A percentile compares a stretch with the other conserved stretches of the same genome.
Evolutionary conservation across 1,284 basidiomycete species (phyloP).

Genomic region (Austropuccinia psidii): DNA sequence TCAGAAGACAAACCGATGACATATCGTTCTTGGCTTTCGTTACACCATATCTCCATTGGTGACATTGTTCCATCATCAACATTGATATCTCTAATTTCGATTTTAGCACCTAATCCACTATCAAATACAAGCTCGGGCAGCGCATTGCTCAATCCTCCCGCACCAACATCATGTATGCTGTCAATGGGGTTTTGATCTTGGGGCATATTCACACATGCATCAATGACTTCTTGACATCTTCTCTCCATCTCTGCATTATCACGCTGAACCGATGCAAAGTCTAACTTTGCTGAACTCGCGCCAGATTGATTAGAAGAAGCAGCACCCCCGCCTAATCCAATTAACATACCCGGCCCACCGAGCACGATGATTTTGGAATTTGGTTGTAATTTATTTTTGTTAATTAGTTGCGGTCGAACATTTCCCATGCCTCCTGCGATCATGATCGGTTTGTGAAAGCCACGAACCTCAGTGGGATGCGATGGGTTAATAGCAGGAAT

Average conservation of each 20-base stretch:
- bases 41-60: conserved; percentile 99
- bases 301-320: conserved; percentile 87
- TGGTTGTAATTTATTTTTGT: conserved; percentile 64
- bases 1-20: conserved; percentile 62
- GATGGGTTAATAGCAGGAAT: conserved; percentile 66
- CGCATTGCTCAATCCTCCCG: conserved; percentile 92
- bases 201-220: conserved; percentile 67
- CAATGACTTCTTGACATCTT: conserved; percentile 93
- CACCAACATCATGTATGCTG: conserved; percentile 96
- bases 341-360: conserved; percentile 94
- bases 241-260: conserved; percentile 99
- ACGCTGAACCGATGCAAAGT: conserved; percentile 94
- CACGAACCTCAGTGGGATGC: conserved; percentile 77
- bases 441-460: conserved; percentile 99
- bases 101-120: conserved; percentile 76
- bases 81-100: conserved; percentile 88
- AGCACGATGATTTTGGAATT: conserved; percentile 84
- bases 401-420: conserved; percentile 71
- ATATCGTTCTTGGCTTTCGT: conserved; percentile 97
- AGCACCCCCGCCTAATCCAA: conserved; percentile 92
- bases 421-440: conserved; percentile 94
- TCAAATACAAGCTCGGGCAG: conserved; percentile 96
- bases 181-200: conserved; percentile 68
- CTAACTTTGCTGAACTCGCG: conserved; percentile 77
- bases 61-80: conserved; percentile 90